Percentiles rank a stretch among this genome's conserved stretches.
Conservation (phyloP, 2,329 filamentous ascomycete genomes). For the Lasiodiplodia theobromae region DNA sequence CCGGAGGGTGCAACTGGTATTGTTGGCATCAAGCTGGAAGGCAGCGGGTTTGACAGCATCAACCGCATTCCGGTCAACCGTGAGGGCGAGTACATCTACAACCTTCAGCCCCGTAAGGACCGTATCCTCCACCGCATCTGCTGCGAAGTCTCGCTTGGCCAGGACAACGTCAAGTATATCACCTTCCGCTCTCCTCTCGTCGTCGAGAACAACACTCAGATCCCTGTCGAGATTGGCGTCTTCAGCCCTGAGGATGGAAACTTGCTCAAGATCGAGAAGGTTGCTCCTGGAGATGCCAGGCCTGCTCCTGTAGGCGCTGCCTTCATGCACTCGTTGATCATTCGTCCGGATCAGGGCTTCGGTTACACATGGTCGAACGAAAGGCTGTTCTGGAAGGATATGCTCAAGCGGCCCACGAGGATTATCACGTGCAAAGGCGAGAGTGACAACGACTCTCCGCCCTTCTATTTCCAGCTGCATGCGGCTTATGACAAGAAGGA, state of each 20-base stretch:
- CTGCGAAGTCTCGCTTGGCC: constrained; percentile 88
- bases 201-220: constrained; percentile 95
- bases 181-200: constrained; percentile 90
- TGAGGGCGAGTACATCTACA: constrained; percentile 93
- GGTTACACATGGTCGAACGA: constrained; percentile 96
- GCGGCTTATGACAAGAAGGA: constrained; percentile 84
- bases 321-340: constrained; percentile 84
- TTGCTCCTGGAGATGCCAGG: constrained; percentile 86
- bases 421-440: constrained; percentile 91
- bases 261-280: constrained; percentile 96
- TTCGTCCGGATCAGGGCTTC: constrained; percentile 94
- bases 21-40: constrained; percentile 85
- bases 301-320: constrained; percentile 92
- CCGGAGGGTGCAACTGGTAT: constrained; percentile 81
- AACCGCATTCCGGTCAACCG: constrained; percentile 88
- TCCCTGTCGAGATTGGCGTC: constrained; percentile 91
- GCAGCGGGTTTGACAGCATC: constrained; percentile 90
- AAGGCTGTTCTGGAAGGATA: constrained; percentile 88
- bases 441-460: constrained; percentile 74
- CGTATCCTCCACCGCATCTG: constrained; percentile 86
- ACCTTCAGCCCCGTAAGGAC: constrained; percentile 85
- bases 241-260: constrained; percentile 88
- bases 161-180: constrained; percentile 97
- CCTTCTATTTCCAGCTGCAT: constrained; percentile 97
- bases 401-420: constrained; percentile 82